phyloP scores from a whole-genome alignment of 2,329 filamentous ascomycete species.

The Lachnellula suecica region DNA sequence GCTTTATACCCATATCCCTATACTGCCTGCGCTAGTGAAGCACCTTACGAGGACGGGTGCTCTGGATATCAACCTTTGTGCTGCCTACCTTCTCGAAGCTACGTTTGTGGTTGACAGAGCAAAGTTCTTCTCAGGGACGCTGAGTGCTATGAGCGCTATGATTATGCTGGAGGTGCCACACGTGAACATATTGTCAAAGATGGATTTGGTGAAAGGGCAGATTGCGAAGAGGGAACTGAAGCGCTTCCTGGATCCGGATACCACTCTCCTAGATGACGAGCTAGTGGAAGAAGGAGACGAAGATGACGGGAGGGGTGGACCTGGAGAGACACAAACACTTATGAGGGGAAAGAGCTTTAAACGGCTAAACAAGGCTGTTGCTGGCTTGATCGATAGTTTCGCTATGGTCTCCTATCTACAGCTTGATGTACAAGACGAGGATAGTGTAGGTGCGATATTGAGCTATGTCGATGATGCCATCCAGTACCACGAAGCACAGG shows the following conservation, averaged over 20 bases:
- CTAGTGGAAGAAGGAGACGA: slow-evolving; percentile 38
- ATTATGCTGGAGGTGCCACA: slow-evolving; percentile 97
- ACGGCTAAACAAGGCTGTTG: slow-evolving; percentile 82
- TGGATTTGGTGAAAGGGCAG: slow-evolving; percentile 93
- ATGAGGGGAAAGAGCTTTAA: slow-evolving; percentile 83
- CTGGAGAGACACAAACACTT: slow-evolving; percentile 64
- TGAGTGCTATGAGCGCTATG: slow-evolving; percentile 98
- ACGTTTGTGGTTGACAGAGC: slow-evolving; percentile 94
- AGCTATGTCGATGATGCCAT: slow-evolving; percentile 95
- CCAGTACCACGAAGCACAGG: slow-evolving; percentile 90
- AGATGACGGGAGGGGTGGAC: slow-evolving; percentile 50
- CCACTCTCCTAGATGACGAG: slow-evolving; percentile 75
- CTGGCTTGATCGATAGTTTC: slow-evolving; percentile 90
- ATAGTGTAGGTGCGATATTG: slow-evolving; percentile 80
- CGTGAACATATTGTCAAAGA: slow-evolving; percentile 94
- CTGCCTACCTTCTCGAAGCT: slow-evolving; percentile 90
- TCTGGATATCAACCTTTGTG: slow-evolving; percentile 88
- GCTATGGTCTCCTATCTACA: slow-evolving; percentile 96
- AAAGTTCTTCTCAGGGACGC: slow-evolving; percentile 94
- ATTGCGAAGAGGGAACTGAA: slow-evolving; percentile 86
- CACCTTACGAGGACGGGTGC: slow-evolving; percentile 77
- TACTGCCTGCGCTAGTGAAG: slow-evolving; percentile 80
- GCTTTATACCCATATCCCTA: slow-evolving; percentile 94
- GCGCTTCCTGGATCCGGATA: slow-evolving; percentile 85
- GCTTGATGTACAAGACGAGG: slow-evolving; percentile 85